These are phyloP conservation scores for Cylindrodendrum hubeiense DNA, from an alignment of 2,329 filamentous ascomycete genomes.

Conservation along the genomic window DNA sequence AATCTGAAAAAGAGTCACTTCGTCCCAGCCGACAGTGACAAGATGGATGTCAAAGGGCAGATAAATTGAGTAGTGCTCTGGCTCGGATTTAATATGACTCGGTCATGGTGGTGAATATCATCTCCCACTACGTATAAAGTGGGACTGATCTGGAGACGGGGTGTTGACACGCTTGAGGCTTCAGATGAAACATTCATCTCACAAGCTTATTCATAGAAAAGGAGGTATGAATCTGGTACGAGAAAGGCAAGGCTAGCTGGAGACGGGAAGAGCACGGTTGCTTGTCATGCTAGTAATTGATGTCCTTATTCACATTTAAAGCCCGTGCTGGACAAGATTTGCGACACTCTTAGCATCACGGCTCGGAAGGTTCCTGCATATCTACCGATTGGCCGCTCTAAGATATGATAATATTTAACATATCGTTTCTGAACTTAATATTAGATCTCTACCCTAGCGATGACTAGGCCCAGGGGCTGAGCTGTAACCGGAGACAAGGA, in stretches of 20 bases:
- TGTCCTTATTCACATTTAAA: background rate
- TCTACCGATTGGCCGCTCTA: background rate
- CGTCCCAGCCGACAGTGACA: constrained; percentile 18
- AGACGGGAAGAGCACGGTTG: background rate
- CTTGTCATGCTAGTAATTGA: background rate
- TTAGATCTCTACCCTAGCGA: background rate
- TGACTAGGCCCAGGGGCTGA: background rate
- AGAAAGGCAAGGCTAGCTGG: background rate
- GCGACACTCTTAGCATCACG: background rate
- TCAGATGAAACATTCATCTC: background rate
- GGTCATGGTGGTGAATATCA: background rate
- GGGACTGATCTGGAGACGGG: background rate
- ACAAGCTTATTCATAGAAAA: background rate
- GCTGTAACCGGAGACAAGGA: background rate
- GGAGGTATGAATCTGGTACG: background rate
- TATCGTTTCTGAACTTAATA: background rate
- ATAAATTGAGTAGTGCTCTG: background rate
- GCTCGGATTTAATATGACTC: background rate
- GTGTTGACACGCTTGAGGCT: background rate
- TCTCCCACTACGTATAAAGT: background rate
- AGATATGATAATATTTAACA: background rate
- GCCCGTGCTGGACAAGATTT: background rate
- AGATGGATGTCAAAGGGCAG: background rate
- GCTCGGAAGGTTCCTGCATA: background rate
- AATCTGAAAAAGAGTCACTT: constrained; percentile 1